Conservation (phyloP, 2,329 filamentous ascomycete species). For the Fusarium duplospermum region DNA sequence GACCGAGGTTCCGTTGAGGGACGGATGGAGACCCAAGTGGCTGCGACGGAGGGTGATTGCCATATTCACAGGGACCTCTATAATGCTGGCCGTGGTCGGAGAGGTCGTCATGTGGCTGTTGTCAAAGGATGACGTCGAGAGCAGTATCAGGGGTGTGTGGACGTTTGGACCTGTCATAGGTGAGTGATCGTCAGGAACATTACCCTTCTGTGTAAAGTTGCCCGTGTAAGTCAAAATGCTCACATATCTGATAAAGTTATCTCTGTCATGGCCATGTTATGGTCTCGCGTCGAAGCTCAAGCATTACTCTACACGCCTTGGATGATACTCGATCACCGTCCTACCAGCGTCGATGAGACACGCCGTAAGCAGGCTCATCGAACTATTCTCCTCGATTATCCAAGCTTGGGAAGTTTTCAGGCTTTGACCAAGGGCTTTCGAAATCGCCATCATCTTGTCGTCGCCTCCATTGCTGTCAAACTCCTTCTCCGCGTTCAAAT, state of each 20-base stretch:
- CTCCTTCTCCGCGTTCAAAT: constrained; percentile 42
- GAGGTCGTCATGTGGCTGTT: constrained; percentile 43
- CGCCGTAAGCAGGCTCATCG: constrained; percentile 44
- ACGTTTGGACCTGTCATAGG: constrained; percentile 45
- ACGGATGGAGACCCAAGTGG: constrained; percentile 45
- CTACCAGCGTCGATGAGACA: constrained; percentile 41
- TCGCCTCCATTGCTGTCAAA: constrained; percentile 33
- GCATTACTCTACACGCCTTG: constrained; percentile 45
- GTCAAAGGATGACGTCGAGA: constrained; percentile 31
- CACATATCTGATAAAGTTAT: constrained; percentile 31
- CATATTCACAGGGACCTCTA: constrained; percentile 35
- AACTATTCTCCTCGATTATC: constrained; percentile 45
- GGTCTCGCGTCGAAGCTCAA: constrained; percentile 45
- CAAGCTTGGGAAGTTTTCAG: constrained; percentile 35
- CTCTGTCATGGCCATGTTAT: constrained; percentile 42
- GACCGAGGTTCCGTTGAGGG: constrained; percentile 33
- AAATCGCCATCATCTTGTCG: constrained; percentile 44
- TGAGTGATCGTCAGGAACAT: constrained; percentile 34
- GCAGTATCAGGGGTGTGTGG: constrained; percentile 40
- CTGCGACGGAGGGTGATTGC: constrained; percentile 33
- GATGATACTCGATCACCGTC: constrained; percentile 43
- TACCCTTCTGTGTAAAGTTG: constrained; percentile 3
- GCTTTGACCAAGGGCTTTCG: constrained; percentile 36
- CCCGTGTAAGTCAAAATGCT: constrained; percentile 9
- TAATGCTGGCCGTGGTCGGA: constrained; percentile 35